Percentiles rank a stretch among this genome's conserved stretches.
phyloP scores from a whole-genome alignment of 805 yeast genomes.

The Starmera quercuum region DNA sequence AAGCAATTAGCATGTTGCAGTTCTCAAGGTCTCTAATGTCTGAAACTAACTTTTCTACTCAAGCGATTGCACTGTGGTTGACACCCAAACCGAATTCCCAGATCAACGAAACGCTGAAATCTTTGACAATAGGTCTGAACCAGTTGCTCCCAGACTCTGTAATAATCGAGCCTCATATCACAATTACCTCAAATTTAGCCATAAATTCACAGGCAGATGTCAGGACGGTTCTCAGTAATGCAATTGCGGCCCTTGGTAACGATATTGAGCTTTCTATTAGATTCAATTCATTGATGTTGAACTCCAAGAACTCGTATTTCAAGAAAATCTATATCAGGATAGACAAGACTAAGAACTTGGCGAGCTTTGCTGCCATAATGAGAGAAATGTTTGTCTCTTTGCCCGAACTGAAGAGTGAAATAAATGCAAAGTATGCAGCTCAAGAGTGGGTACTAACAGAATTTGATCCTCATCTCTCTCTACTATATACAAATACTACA shows the following conservation, averaged over 20 bases:
- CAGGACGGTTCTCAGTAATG: conserved; percentile 46
- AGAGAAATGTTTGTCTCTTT: conserved; percentile 47
- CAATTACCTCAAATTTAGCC: conserved; percentile 56
- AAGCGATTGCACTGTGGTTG: conserved; percentile 66
- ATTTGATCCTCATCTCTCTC: conserved; percentile 66
- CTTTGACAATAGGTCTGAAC: conserved; percentile 55
- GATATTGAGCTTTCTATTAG: conserved; percentile 5
- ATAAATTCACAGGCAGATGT: conserved; percentile 48
- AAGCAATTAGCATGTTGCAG: too few relatives aligned
- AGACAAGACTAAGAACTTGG: conserved; percentile 14
- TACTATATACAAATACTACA: conserved; percentile 56
- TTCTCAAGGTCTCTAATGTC: too few relatives aligned
- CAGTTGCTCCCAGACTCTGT: conserved; percentile 72
- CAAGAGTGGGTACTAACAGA: conserved; percentile 48
- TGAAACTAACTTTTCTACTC: not conserved
- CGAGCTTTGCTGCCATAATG: conserved; percentile 36
- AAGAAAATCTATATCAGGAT: conserved; percentile 16
- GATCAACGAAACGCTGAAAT: conserved; percentile 46
- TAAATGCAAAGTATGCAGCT: conserved; percentile 36
- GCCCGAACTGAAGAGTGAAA: conserved; percentile 23
- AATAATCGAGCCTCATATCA: conserved; percentile 67
- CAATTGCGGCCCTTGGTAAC: conserved; percentile 43
- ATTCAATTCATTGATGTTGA: conserved; percentile 10
- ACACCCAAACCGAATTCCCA: conserved; percentile 53
- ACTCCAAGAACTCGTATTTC: conserved; percentile 13